Evolutionary conservation across 768 basidiomycete species (phyloP), one percentile per base, ranked within the genome.

Genomic region (Paxillus rubicundulus): DNA sequence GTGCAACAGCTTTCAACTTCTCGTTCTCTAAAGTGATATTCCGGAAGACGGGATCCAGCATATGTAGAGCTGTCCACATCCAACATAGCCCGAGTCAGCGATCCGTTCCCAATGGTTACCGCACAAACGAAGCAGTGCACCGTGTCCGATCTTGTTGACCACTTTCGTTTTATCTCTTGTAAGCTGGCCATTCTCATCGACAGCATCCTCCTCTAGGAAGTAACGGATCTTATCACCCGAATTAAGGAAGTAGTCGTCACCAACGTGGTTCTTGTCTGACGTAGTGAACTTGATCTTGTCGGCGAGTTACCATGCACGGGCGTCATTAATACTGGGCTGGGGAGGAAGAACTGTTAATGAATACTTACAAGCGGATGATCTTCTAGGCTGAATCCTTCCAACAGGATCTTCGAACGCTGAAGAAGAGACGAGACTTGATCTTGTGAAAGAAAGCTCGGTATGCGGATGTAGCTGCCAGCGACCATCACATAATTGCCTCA

Each of bases 141-240:
- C 92, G 65, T 93, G 91, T 2, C 92, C 89, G 55, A 95, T 93
- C 80, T 99, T 99, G 72, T 99, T 99, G 24, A 98, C 89, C 1
- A 92, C 84, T 61, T 80, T 82, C 42, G 84, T 74, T 67, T 90
- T 90, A 50, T 82, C 80, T 51, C 82, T 74, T 1, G 77, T 79
- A 67, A 99, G 78, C 60, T 84, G 85, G 2, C 92, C 88, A 30
- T 81, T 67, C 21, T 72, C 60, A 54, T 85, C 80, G 6, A 97
- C 75, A 1, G 95, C 92, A 45, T 87, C 92, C 59, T 91, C 86
- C 66, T 98, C 97, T 40, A 99, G 75, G 70, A 99, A 98, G 70
- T 86, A 98, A 6, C 89, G 85, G 75, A 98, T 91, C 77, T 97
- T 97, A 70, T 98, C 92, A 2, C 92, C 92, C 1, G 92, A 94